phyloP scores from a whole-genome alignment of 257 asterid species.

The Scutellaria minor region DNA sequence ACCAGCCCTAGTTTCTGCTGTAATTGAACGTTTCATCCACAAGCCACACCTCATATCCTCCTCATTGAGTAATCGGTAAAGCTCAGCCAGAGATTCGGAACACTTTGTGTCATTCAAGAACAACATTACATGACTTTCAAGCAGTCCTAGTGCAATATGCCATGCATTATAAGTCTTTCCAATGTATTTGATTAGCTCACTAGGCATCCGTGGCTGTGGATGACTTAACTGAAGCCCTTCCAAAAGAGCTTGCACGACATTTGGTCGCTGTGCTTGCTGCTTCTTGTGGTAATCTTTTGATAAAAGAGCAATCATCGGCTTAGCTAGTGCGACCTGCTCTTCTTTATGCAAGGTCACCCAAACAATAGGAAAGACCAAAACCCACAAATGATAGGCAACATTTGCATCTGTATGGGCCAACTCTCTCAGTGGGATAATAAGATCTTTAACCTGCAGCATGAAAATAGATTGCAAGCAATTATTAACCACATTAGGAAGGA shows the following conservation, averaged over 20 bases:
- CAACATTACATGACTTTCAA: slow-evolving; percentile 97
- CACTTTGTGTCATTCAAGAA: slow-evolving; percentile 92
- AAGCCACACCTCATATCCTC: slow-evolving; percentile 99
- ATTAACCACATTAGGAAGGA: slow-evolving; percentile 23
- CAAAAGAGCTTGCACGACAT: slow-evolving; percentile 97
- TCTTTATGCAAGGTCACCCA: slow-evolving; percentile 99
- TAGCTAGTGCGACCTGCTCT: slow-evolving; percentile 93
- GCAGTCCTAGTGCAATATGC: slow-evolving; percentile 89
- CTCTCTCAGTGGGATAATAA: slow-evolving; percentile 91
- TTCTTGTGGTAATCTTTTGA: slow-evolving; percentile 98
- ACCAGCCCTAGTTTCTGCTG: slow-evolving; percentile 95
- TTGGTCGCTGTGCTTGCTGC: slow-evolving; percentile 93
- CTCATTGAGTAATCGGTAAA: slow-evolving; percentile 91
- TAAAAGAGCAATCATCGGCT: slow-evolving; percentile 93
- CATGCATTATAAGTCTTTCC: slow-evolving; percentile 99
- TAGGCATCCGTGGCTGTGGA: slow-evolving; percentile 99
- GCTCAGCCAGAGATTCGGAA: slow-evolving; percentile 98
- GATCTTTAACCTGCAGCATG: slow-evolving; percentile 79
- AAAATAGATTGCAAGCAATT: slow-evolving; percentile 19
- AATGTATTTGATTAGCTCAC: slow-evolving; percentile 91
- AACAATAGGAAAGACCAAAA: slow-evolving; percentile 96
- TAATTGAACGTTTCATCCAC: slow-evolving; percentile 93
- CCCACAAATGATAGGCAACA: slow-evolving; percentile 97
- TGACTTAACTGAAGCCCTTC: slow-evolving; percentile 99
- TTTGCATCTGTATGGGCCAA: slow-evolving; percentile 94